These are phyloP conservation scores for Cryptococcus hybrid DNA, from an alignment of 1,284 basidiomycete genomes.

Conservation along the genomic window DNA sequence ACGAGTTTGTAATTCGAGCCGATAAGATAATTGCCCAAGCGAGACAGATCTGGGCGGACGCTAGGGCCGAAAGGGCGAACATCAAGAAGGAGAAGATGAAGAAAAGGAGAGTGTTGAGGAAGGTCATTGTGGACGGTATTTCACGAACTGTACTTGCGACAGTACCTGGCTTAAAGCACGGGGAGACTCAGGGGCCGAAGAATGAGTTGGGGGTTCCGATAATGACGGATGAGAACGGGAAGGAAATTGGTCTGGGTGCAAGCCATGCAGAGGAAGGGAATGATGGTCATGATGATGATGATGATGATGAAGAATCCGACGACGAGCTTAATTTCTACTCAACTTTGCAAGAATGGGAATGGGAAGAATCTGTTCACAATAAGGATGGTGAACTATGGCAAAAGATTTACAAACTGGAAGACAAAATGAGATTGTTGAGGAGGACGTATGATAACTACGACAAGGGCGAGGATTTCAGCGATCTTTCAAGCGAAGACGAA, in stretches of 20 bases:
- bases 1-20: slow-evolving; percentile 22
- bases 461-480: too few species aligned
- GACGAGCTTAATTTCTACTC: too few species aligned
- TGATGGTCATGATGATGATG: neutral
- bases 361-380: too few species aligned
- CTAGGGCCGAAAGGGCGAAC: neutral
- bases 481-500: too few species aligned
- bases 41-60: neutral
- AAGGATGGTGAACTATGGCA: too few species aligned
- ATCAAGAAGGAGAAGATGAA: neutral
- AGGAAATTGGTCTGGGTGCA: too few species aligned
- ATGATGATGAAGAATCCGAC: neutral
- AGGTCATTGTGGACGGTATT: neutral
- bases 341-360: too few species aligned
- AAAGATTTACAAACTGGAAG: too few species aligned
- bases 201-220: slow-evolving; percentile 13
- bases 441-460: neutral
- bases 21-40: slow-evolving; percentile 4
- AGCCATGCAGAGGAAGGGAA: neutral
- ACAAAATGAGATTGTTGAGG: neutral
- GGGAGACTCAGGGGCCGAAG: slow-evolving; percentile 12
- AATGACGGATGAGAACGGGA: neutral
- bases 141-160: slow-evolving; percentile 10
- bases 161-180: slow-evolving; percentile 13
- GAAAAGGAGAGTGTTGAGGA: neutral